Evolutionary conservation across 2,329 filamentous ascomycete species (phyloP).

Genomic region (Exophiala calicioides): DNA sequence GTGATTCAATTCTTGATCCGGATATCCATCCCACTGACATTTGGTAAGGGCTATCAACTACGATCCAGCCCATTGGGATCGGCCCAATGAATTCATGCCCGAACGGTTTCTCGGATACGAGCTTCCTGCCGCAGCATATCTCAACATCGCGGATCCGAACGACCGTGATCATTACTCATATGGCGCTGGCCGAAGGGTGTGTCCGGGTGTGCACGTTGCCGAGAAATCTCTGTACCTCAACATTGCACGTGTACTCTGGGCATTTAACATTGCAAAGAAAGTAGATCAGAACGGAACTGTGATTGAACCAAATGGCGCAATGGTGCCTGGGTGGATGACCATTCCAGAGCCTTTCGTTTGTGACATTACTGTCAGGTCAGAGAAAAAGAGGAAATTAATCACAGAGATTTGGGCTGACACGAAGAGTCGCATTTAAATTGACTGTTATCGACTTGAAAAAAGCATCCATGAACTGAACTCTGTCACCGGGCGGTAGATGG

Average conservation of each 20-base stretch:
- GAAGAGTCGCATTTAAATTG: too few species aligned
- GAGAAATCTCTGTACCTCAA: slow-evolving; percentile 36
- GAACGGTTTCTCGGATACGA: slow-evolving; percentile 31
- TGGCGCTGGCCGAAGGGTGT: slow-evolving; percentile 36
- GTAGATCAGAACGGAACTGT: slow-evolving; percentile 15
- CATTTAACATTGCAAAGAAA: slow-evolving; percentile 34
- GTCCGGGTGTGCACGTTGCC: slow-evolving; percentile 37
- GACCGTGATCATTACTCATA: slow-evolving; percentile 36
- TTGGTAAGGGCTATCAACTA: slow-evolving; percentile 39
- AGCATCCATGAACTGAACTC: too few species aligned
- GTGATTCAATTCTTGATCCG: slow-evolving; percentile 31
- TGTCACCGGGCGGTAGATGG: too few species aligned
- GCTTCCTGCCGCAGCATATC: slow-evolving; percentile 39
- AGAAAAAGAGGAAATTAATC: slow-evolving; percentile 21
- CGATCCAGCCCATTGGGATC: slow-evolving; percentile 43
- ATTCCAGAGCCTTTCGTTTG: slow-evolving; percentile 24
- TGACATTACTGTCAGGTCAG: slow-evolving; percentile 13
- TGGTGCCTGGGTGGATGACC: slow-evolving; percentile 27
- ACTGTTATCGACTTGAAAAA: too few species aligned
- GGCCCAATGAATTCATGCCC: slow-evolving; percentile 45
- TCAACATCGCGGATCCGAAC: slow-evolving; percentile 35
- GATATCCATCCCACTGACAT: background rate
- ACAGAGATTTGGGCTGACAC: slow-evolving; percentile 17
- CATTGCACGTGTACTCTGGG: slow-evolving; percentile 37
- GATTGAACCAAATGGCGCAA: slow-evolving; percentile 20